Base-by-base conservation (phyloP, 257 asterid species). In the Lycium ferocissimum region DNA sequence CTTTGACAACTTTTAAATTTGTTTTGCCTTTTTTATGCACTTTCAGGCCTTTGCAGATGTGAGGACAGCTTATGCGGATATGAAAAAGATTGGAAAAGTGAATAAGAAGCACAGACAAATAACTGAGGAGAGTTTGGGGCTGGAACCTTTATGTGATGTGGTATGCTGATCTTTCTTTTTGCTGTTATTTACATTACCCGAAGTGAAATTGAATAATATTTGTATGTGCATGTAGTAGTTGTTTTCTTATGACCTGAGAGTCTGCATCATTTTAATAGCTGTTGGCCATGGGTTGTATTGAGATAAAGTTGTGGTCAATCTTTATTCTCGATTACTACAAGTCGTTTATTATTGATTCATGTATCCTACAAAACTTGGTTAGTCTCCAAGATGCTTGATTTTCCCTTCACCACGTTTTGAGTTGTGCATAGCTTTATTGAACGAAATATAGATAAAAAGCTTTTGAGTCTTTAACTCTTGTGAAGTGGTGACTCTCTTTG, bases 41-140 rank as follows among this genome's bases (percentile, higher is more conserved):
- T 86, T 85, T 86, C 91, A 95, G 98, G 96, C 94, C 85, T 90
- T 81, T 75, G 97, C 97, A 51, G 90, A 83, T 86, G 87, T 66
- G 79, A 90, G 73, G 75, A 91, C 98, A 71, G 91, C 92, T 12
- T 91, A 83, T 80, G 88, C 86, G 54, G 75, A 81, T 76, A 88
- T 89, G 93, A 91, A 57, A 84, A 89, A 76, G 71, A 26, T 33
- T 26, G 17, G 83, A 37, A 93, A 66, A 89, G 82, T 83, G 56
- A 94, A 94, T 53, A 83, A 83, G 69, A 69, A 69, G 37, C 33
- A 47, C 80, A 83, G 85, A 53, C 85, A 53, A 80, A 66, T 83
- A 67, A 73, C 61, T 53, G 87, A 84, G 86, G 84, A 84, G 35
- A 70, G 76, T 61, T 71, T 83, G 82, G 81, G 84, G 75, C 84